Evolutionary conservation across 83 land plant species (phyloP).

Genomic region (Thuja plicata): DNA sequence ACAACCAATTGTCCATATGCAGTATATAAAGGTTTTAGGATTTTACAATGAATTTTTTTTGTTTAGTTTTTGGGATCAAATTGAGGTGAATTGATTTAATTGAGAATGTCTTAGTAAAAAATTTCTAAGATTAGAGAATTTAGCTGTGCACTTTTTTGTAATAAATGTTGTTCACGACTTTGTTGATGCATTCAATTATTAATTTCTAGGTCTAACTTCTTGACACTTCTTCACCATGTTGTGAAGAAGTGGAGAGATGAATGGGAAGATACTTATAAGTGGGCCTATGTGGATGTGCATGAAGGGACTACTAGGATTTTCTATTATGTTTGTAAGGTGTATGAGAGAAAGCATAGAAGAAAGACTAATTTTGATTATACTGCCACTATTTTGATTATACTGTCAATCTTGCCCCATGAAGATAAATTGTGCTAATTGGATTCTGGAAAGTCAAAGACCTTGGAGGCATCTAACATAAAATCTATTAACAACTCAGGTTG

Average conservation of each 20-base stretch:
- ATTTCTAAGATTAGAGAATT: neutral
- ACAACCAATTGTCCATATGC: too few species aligned
- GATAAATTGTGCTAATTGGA: too few species aligned
- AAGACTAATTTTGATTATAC: too few species aligned
- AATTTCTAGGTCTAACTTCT: neutral
- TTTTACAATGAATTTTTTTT: neutral
- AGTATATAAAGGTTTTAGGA: neutral
- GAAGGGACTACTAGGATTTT: conserved; percentile 94
- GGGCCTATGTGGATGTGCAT: conserved; percentile 92
- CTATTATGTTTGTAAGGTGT: conserved; percentile 92
- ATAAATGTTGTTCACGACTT: neutral
- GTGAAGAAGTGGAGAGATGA: conserved; percentile 99
- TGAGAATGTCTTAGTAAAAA: neutral
- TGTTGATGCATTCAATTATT: neutral
- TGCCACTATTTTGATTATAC: too few species aligned
- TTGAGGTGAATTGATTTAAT: neutral
- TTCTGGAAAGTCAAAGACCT: too few species aligned
- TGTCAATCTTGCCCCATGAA: too few species aligned
- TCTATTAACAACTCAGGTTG: too few species aligned
- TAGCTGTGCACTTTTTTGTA: neutral
- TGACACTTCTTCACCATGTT: conserved; percentile 12
- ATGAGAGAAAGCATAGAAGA: conserved; percentile 95
- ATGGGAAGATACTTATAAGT: conserved; percentile 99
- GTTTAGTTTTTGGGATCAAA: neutral
- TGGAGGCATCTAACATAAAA: too few species aligned